A percentile compares a stretch with the other conserved stretches of the same genome.
These are phyloP conservation scores for Rhodomyrtus psidioides DNA, from an alignment of 441 rosid species.

Conservation along the genomic window DNA sequence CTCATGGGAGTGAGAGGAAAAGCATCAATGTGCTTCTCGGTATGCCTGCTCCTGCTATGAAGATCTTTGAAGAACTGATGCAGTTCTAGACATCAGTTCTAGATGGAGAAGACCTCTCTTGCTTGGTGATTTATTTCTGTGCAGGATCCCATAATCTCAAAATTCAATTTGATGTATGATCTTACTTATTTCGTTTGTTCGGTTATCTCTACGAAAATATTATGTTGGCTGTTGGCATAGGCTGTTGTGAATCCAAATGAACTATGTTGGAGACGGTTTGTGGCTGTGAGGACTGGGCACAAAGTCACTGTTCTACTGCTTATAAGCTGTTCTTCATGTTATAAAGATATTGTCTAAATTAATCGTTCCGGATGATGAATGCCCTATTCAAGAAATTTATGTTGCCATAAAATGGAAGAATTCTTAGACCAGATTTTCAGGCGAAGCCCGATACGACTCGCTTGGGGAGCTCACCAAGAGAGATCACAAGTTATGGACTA, in stretches of 20 bases:
- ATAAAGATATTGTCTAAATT: background rate
- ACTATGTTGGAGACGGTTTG: background rate
- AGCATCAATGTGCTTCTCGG: constrained; percentile 82
- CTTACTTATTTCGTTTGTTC: background rate
- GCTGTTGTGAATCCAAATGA: background rate
- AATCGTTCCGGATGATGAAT: background rate
- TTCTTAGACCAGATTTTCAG: background rate
- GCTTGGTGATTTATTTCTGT: background rate
- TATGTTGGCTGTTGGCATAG: background rate
- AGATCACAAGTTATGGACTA: too few relatives aligned
- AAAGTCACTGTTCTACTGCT: background rate
- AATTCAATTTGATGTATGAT: background rate
- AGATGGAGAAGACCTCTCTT: background rate
- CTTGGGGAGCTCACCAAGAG: background rate
- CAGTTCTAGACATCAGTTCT: constrained; percentile 7
- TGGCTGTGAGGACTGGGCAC: background rate
- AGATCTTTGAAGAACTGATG: constrained; percentile 52
- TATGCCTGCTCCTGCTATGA: constrained; percentile 72
- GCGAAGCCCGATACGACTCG: background rate
- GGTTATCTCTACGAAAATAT: background rate
- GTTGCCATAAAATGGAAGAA: background rate
- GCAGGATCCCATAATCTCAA: background rate
- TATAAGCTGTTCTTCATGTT: background rate
- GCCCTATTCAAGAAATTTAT: background rate
- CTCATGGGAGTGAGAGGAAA: constrained; percentile 68